Evolutionary conservation across 345 rosid species (phyloP).

Genomic region (Arabidopsis arenosa): DNA sequence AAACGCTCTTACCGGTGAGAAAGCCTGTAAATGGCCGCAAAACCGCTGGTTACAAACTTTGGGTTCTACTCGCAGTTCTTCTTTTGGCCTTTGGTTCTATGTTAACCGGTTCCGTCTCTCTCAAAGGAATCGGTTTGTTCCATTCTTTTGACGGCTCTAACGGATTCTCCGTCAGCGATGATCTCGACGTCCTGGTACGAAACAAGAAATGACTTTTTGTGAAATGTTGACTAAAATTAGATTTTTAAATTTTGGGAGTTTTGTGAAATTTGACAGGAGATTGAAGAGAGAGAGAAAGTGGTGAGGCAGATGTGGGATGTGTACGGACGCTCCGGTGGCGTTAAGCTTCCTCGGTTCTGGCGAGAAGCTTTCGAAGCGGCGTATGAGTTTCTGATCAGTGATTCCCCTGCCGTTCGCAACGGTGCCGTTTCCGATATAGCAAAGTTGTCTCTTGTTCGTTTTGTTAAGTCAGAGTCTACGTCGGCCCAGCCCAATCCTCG

Average conservation of each 20-base stretch:
- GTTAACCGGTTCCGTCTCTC: conserved; percentile 83
- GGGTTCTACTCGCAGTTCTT: conserved; percentile 70
- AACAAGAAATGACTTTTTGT: not conserved
- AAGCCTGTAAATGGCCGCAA: conserved; percentile 33
- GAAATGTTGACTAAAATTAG: too few relatives aligned
- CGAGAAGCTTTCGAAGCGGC: conserved; percentile 80
- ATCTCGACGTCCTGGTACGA: conserved; percentile 73
- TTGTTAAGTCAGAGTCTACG: conserved; percentile 46
- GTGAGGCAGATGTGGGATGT: conserved; percentile 86
- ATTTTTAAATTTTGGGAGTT: too few relatives aligned
- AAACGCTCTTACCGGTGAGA: conserved; percentile 41
- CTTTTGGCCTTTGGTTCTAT: conserved; percentile 81
- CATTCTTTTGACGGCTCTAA: conserved; percentile 47
- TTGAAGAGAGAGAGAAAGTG: conserved; percentile 80
- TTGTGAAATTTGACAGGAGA: conserved; percentile 49
- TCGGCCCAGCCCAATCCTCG: conserved; percentile 36
- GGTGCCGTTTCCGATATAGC: conserved; percentile 82
- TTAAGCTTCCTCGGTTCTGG: conserved; percentile 72
- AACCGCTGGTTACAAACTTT: conserved; percentile 59
- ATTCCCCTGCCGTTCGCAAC: conserved; percentile 53
- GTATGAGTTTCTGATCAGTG: conserved; percentile 69
- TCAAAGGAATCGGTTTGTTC: conserved; percentile 64
- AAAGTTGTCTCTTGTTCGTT: conserved; percentile 57
- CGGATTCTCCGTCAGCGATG: conserved; percentile 50
- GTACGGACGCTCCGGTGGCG: conserved; percentile 63